Evolutionary conservation across 1,284 basidiomycete genomes (phyloP), one percentile per base, ranked within the genome.

Genomic region (Puccinia horiana): DNA sequence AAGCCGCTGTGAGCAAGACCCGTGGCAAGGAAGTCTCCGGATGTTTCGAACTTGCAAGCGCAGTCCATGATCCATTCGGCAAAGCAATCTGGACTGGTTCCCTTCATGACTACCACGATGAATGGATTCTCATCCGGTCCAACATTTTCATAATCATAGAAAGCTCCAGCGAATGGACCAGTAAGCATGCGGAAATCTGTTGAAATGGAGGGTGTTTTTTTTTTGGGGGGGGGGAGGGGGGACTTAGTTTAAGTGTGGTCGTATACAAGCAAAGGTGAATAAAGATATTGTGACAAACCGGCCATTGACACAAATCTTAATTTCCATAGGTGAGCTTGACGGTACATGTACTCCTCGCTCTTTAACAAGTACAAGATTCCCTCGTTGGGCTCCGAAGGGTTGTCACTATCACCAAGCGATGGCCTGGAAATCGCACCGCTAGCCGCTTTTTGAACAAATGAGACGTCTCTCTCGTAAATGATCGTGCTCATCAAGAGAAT

Each of bases 401-500:
- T n/a, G 52, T 78, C 49, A 65, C 29, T 67, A 42, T 67, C 61
- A 56, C 72, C 72, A 14, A 74, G 44, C 26, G 72, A 52, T 29
- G 72, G 72, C 20, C 72, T 74, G 32, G 72, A 74, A n/a, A 74
- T 78, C 9, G 58, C 61, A 32, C 63, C 58, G 23, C 61, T 70
- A 23, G 61, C 47, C 32, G 76, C 69, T 20, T 73, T 63, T 61
- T 73, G 20, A 18, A 73, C 47, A 56, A 70, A 80, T 29, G 35
- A 1, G 26, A 52, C 35, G 26, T 80, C 78, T 29, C 78, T 40
- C 67, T 80, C 78, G 49, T 80, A 80, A 16, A 80, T 26, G 37
- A 58, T 80, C 40, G 78, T 11, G 40, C 78, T 73, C 78, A 80
- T 80, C 52, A 80, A 54, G 18, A 80, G 42, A 49, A 80, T 70